Conservation (phyloP, 805 yeast genomes). For the Wickerhamomyces rabaulensis region DNA sequence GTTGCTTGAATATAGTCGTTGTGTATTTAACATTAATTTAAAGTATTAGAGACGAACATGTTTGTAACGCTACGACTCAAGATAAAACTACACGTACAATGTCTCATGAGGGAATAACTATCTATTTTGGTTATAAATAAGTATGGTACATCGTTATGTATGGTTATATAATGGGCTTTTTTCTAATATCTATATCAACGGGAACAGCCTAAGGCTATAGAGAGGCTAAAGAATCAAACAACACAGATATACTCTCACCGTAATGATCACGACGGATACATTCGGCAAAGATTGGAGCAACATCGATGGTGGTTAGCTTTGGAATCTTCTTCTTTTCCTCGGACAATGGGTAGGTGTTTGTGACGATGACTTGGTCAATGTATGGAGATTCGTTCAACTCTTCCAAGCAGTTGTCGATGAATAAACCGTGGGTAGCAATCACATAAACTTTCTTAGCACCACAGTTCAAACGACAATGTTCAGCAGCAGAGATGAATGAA, state of each 20-base stretch:
- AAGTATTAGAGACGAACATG: no score
- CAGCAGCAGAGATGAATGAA: constrained; percentile 95
- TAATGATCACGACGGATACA: constrained; percentile 98
- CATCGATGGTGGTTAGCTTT: constrained; percentile 84
- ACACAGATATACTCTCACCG: constrained; percentile 92
- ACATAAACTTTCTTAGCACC: constrained; percentile 91
- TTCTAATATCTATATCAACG: neutral
- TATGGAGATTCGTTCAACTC: constrained; percentile 70
- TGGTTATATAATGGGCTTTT: no score
- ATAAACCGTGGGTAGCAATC: constrained; percentile 94
- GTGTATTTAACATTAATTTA: no score
- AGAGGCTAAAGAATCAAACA: constrained; percentile 80
- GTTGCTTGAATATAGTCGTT: no score
- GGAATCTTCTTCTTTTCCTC: constrained; percentile 52
- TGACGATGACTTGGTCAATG: constrained; percentile 88
- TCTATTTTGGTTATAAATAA: neutral
- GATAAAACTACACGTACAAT: no score
- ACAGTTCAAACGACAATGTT: constrained; percentile 90
- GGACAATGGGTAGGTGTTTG: constrained; percentile 91
- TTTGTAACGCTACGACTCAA: no score
- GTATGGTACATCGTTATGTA: neutral
- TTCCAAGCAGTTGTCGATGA: constrained; percentile 82
- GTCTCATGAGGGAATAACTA: no score
- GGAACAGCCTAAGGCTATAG: constrained; percentile 14
- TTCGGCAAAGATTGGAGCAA: constrained; percentile 93